Conservation (phyloP, 2,329 filamentous ascomycete genomes). For the Sordariomycetes sp. region DNA sequence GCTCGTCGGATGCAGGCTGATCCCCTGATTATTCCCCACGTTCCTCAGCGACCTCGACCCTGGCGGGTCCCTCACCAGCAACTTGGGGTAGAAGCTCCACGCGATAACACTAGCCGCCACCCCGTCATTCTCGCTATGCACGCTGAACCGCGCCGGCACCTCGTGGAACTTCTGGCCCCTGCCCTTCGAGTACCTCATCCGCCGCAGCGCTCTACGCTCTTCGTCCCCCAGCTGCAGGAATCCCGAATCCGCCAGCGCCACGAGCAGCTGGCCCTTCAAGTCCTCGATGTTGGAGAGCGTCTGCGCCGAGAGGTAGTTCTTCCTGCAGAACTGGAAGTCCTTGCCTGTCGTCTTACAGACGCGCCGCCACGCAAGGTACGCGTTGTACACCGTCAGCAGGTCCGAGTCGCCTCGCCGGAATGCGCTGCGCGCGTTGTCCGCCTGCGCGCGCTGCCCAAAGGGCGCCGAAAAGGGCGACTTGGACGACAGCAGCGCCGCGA, state of each 20-base stretch:
- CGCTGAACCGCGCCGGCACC: constrained; percentile 62
- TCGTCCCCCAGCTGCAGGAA: constrained; percentile 63
- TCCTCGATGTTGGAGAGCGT: constrained; percentile 89
- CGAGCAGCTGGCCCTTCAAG: constrained; percentile 80
- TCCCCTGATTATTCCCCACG: constrained; percentile 81
- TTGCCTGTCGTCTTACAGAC: constrained; percentile 56
- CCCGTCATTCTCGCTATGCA: constrained; percentile 67
- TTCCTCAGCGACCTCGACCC: constrained; percentile 72
- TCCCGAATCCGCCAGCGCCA: constrained; percentile 73
- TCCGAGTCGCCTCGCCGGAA: constrained; percentile 87
- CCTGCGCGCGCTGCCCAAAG: constrained; percentile 71
- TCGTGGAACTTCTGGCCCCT: constrained; percentile 65
- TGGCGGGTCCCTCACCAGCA: constrained; percentile 63
- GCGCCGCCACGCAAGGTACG: constrained; percentile 78
- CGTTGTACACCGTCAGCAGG: constrained; percentile 84
- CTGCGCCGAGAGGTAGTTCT: constrained; percentile 85
- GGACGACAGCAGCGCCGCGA: constrained; percentile 84
- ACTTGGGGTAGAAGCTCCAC: constrained; percentile 92
- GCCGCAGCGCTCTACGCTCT: constrained; percentile 57
- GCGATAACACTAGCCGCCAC: constrained; percentile 73
- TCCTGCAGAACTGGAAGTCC: constrained; percentile 84
- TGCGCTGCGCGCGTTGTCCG: constrained; percentile 61
- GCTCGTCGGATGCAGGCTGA: constrained; percentile 76
- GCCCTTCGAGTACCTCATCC: constrained; percentile 49
- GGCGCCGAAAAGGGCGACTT: constrained; percentile 89